Evolutionary conservation across 2,329 filamentous ascomycete species (phyloP), one percentile per base, ranked within the genome.

Genomic region (Microascus cirrosus): DNA sequence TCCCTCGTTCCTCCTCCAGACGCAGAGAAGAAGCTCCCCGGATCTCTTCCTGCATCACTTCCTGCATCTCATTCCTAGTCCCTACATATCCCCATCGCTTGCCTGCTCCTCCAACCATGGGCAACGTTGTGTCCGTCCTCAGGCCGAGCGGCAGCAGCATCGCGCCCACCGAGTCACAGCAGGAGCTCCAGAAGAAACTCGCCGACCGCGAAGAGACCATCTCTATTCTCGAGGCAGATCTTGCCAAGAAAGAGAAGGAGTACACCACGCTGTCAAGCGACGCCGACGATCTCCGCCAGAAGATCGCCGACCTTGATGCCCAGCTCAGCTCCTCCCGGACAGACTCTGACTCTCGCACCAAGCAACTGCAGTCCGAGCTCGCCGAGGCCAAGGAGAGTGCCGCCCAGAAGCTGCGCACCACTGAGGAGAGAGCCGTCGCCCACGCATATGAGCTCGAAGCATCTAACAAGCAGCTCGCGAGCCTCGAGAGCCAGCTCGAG

Each of bases 81-180:
- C 22, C 7, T 32, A n/a, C 52, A 45, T n/a, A 6, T n/a, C 39
- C 39, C 18, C 39, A 45, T 36, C 28, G 28, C 3, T 35, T 25
- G 28, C 20, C 52, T 34, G 20, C 11, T 54, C 52, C 32, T 12
- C 34, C 28, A 54, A 34, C 22, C 60, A 73, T 73, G 71, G 71
- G 71, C 64, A 70, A 71, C 65, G 71, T 73, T 61, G 67, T 75
- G 61, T 71, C 69, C 62, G 68, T 67, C 59, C 70, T 74, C 62
- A 66, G 68, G n/a, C 45, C 45, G 22, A 53, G 60, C 20, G 24
- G 52, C 58, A 56, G 59, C 54, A 65, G 63, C 61, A 68, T 68
- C 63, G 69, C 69, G 63, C 66, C 67, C 54, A 65, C 67, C 36
- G 62, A 62, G 63, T 58, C 72, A 53, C 66, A 66, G 61, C 67